phyloP scores from a whole-genome alignment of 345 rosid species.

The Ceriops zippeliana region DNA sequence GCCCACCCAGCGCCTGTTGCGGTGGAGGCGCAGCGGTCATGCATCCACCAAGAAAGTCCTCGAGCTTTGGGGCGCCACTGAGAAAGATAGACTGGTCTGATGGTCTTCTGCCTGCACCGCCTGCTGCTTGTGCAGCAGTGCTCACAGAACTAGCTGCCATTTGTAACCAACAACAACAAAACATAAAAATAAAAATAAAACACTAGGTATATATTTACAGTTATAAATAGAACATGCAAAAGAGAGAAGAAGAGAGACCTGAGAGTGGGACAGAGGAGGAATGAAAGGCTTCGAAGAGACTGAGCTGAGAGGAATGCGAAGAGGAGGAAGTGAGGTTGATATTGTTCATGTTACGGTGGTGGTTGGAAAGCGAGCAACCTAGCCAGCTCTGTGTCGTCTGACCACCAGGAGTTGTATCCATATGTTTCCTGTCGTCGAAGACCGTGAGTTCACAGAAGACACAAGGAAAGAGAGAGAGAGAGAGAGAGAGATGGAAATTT shows the following conservation, averaged over 20 bases:
- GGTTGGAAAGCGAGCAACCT: constrained; percentile 26
- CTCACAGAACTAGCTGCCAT: constrained; percentile 17
- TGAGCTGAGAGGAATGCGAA: constrained; percentile 15
- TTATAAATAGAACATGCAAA: background rate
- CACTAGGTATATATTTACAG: background rate
- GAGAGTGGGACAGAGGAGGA: constrained; percentile 25
- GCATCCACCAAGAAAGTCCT: constrained; percentile 64
- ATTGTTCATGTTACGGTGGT: constrained; percentile 11
- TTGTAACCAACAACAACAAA: background rate
- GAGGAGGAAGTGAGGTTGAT: background rate
- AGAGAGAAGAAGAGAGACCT: constrained; percentile 21
- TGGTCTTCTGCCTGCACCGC: constrained; percentile 26
- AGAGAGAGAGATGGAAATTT: background rate
- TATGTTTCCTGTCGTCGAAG: constrained; percentile 3
- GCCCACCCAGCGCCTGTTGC: constrained; percentile 20
- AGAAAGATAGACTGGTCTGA: constrained; percentile 49
- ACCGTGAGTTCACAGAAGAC: background rate
- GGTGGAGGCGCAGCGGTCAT: constrained; percentile 23
- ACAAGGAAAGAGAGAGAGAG: background rate
- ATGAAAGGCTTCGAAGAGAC: constrained; percentile 21
- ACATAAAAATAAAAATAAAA: background rate
- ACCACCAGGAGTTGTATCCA: constrained; percentile 14
- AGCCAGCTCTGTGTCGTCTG: constrained; percentile 21
- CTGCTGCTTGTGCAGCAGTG: constrained; percentile 25
- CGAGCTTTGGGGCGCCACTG: constrained; percentile 56